Evolutionary conservation across 345 rosid species (phyloP).

Genomic region (Limnanthes douglasii): DNA sequence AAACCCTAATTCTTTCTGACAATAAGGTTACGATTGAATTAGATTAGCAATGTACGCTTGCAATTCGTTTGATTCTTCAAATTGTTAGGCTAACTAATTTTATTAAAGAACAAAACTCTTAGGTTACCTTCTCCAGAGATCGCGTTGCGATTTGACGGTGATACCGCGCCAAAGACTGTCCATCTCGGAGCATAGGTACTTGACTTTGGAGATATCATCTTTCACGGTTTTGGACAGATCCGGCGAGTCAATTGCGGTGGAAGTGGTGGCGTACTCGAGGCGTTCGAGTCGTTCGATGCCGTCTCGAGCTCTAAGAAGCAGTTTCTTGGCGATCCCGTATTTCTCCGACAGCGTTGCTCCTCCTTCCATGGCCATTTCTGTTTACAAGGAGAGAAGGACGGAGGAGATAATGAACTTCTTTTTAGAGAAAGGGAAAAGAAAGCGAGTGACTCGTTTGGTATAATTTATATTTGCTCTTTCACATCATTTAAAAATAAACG

Average conservation of each 20-base stretch:
- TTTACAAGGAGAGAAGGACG: too few species aligned
- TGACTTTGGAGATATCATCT: conserved; percentile 62
- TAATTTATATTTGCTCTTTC: background rate
- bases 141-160: conserved; percentile 68
- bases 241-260: conserved; percentile 47
- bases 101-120: too few species aligned
- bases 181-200: conserved; percentile 65
- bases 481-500: background rate
- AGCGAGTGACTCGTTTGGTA: too few species aligned
- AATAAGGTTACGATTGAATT: too few species aligned
- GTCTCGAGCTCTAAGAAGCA: conserved; percentile 51
- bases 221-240: conserved; percentile 58
- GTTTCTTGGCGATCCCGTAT: conserved; percentile 40
- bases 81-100: too few species aligned
- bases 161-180: conserved; percentile 79
- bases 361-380: conserved; percentile 19
- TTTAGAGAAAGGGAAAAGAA: too few species aligned
- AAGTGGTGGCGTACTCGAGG: conserved; percentile 41
- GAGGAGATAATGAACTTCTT: too few species aligned
- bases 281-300: conserved; percentile 83
- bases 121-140: conserved; percentile 94
- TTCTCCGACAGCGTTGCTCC: conserved; percentile 65
- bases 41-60: too few species aligned
- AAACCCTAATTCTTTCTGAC: too few species aligned
- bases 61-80: too few species aligned